Evolutionary conservation across 83 land plant genomes (phyloP), one percentile per base, ranked within the genome.

Genomic region (Isoetes engelmannii): DNA sequence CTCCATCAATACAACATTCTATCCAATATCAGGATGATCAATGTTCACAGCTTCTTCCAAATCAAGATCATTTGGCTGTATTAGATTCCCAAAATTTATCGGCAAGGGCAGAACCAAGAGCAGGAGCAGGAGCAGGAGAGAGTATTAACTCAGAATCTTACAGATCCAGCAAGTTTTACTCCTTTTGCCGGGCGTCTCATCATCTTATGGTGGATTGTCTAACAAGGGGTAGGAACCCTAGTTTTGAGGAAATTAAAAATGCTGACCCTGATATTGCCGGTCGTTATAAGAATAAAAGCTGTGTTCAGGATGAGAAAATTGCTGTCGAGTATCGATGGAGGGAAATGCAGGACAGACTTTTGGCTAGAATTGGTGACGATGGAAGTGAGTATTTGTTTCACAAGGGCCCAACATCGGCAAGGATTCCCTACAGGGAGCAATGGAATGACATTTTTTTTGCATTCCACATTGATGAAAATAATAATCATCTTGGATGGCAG

Each of bases 401-500:
- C 47, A 64, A 44, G 45, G 47, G 41, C 53, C 41, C 13, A 7
- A 7, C 54, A 8, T 7, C 49, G 9, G 49, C 45, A 9, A 7
- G 67, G 6, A 64, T 64, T 9, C 67, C 67, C 47, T 17, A 64
- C 47, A 21, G 67, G 13, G 67, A 64, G 44, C 67, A 64, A 47
- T 64, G 67, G 67, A 44, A 20, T 13, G 67, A 64, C 15, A 64
- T 64, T 44, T 64, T 64, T 44, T 15, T 1, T 9, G 47, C 7
- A 17, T 18, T 41, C 13, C 67, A 64, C 47, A 47, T 64, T 10
- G 49, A 64, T 9, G 63, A 13, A 13, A 21, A 60, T n/a, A 41
- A 64, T 17, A 44, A 64, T 21, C 67, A 64, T 41, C 41, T 64
- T 9, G 67, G 67, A 44, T 64, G 67, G 67, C 12, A 64, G 44